Conservation (phyloP, 495 filamentous ascomycete species). For the Pyrenula aspistea region DNA sequence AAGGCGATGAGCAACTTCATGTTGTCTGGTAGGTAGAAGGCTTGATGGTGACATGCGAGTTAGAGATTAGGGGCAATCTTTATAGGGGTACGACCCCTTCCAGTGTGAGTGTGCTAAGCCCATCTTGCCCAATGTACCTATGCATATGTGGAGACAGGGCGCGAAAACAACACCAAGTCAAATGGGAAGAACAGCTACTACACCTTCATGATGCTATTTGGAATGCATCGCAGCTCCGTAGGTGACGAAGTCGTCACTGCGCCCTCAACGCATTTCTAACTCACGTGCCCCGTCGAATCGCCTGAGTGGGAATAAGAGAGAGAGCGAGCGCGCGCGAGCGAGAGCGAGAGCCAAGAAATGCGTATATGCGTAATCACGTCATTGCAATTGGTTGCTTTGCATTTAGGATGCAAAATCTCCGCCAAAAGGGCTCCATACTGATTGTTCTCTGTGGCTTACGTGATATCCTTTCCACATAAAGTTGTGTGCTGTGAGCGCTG, state of each 20-base stretch:
- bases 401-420: neutral
- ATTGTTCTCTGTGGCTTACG: neutral
- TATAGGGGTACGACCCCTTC: neutral
- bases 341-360: neutral
- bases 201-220: neutral
- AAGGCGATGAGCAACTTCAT: neutral
- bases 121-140: neutral
- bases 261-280: neutral
- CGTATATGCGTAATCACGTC: neutral
- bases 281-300: neutral
- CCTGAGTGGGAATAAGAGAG: neutral
- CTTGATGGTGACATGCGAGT: neutral
- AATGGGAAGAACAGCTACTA: neutral
- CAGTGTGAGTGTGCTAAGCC: neutral
- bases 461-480: neutral
- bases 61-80: neutral
- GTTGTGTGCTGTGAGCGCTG: neutral
- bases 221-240: neutral
- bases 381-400: neutral
- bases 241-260: neutral
- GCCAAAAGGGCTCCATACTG: no score
- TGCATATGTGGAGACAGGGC: neutral
- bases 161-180: neutral
- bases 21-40: neutral
- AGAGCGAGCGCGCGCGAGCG: neutral